Percentiles rank a stretch among this genome's conserved stretches.
Conservation (phyloP, 148 eudicot genomes). For the Arctostaphylos glauca region DNA sequence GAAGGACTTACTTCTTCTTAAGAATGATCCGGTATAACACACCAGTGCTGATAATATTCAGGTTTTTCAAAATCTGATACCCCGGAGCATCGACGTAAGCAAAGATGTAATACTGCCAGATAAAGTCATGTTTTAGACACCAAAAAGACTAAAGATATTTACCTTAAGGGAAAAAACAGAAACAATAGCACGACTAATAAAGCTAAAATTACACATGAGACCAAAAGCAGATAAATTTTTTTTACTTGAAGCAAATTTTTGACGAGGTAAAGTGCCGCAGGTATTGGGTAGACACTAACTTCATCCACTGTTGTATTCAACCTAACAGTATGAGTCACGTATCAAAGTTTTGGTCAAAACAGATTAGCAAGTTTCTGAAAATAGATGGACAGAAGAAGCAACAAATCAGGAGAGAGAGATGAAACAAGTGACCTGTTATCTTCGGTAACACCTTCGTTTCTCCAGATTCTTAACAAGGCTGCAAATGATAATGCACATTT, state of each 20-base stretch:
- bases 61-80: constrained; percentile 93
- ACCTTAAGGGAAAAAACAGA: neutral
- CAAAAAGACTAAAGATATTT: neutral
- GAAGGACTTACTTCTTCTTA: constrained; percentile 58
- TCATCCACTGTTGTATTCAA: constrained; percentile 87
- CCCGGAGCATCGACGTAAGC: constrained; percentile 99
- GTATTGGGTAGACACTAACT: constrained; percentile 95
- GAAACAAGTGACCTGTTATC: constrained; percentile 67
- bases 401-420: constrained; percentile 1
- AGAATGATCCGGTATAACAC: constrained; percentile 87
- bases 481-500: constrained; percentile 88
- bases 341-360: neutral
- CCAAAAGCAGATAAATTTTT: neutral
- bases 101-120: constrained; percentile 91
- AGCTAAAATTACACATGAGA: constrained; percentile 3
- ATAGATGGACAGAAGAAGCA: neutral
- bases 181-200: neutral
- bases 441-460: constrained; percentile 84
- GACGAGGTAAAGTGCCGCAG: constrained; percentile 87
- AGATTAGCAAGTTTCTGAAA: neutral
- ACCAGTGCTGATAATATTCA: constrained; percentile 95
- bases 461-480: constrained; percentile 86
- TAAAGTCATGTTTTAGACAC: constrained; percentile 21
- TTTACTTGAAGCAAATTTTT: constrained; percentile 91
- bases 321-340: constrained; percentile 36